Conservation (phyloP, 495 filamentous ascomycete genomes). For the Cryomyces minteri region DNA sequence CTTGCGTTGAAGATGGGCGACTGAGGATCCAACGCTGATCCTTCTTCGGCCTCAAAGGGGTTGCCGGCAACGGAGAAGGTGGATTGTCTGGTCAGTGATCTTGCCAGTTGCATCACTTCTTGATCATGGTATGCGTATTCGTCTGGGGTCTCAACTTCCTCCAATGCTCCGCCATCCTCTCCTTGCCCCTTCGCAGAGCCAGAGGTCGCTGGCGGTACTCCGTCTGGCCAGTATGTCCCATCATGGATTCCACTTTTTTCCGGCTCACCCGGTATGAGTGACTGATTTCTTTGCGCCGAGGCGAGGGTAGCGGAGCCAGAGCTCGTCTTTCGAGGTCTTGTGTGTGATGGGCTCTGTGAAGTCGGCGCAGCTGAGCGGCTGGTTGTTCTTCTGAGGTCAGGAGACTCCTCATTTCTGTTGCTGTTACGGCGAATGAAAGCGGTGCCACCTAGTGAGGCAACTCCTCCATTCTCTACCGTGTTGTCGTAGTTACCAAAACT, state of each 20-base stretch:
- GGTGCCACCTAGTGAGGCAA: not conserved
- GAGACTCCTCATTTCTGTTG: not conserved
- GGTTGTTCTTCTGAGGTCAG: not conserved
- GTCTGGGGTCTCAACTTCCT: not conserved
- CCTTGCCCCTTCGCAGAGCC: not conserved
- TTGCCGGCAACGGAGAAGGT: not conserved
- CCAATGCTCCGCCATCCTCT: not conserved
- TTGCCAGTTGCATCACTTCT: conserved; percentile 15
- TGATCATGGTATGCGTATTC: conserved; percentile 8
- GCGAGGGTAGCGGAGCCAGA: not conserved
- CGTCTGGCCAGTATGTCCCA: not conserved
- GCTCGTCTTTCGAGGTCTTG: not conserved
- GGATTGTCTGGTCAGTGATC: not conserved
- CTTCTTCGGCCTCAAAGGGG: conserved; percentile 14
- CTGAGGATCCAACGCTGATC: conserved; percentile 36
- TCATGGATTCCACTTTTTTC: not conserved
- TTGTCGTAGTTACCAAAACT: conserved; percentile 10
- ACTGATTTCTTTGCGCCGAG: not conserved
- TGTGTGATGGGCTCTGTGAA: not conserved
- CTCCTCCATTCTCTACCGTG: conserved; percentile 4
- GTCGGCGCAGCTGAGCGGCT: not conserved
- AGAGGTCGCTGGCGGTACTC: not conserved
- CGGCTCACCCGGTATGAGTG: not conserved
- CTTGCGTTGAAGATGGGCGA: conserved; percentile 37
- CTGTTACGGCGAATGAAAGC: conserved; percentile 1